Base-by-base conservation (phyloP, 306 rosid species). In the Cucumis cinereus region DNA sequence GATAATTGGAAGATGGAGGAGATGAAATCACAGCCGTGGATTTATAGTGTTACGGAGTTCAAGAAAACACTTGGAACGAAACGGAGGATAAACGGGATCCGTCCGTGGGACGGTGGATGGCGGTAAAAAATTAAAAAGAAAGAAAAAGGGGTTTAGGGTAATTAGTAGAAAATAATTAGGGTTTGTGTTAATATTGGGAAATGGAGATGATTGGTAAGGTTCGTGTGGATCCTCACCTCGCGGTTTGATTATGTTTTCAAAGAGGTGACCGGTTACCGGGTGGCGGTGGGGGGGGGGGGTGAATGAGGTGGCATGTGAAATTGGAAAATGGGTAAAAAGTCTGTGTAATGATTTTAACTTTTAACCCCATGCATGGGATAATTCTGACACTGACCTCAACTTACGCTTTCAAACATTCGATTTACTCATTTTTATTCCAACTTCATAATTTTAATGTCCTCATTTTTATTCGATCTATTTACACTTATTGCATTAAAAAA, bases 161-260 rank as follows among this genome's bases (percentile, higher is more conserved):
- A 69, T 69, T 69, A 69, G 75, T 69, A 11, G 75, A 24, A 45
- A 69, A 69, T 69, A 69, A 69, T 69, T 43, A 69, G 75, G 75
- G 73, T 67, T 62, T 62, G 73, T 11, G 73, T 67, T 11, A 20
- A 45, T 24, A 43, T 69, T 69, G 75, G 75, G 75, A 69, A 66
- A 23, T 23, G 75, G 74, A 38, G 75, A 7, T 68, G 55, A 67
- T 40, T 13, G 35, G 14, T 66, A 66, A 35, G 40, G 1, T 11
- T 69, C 56, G 75, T 69, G 75, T 69, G 75, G 55, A 69, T 69
- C 56, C 75, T 69, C 73, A 20, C 30, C 75, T 69, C 75, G 40
- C 57, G 56, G 75, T 69, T 69, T 69, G 75, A 69, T 45, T 43
- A 45, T 68, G 74, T 68, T 68, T 69, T 24, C 75, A 69, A 47